Evolutionary conservation across 805 yeast species (phyloP).

Genomic region (Tetrapisispora arboricola): DNA sequence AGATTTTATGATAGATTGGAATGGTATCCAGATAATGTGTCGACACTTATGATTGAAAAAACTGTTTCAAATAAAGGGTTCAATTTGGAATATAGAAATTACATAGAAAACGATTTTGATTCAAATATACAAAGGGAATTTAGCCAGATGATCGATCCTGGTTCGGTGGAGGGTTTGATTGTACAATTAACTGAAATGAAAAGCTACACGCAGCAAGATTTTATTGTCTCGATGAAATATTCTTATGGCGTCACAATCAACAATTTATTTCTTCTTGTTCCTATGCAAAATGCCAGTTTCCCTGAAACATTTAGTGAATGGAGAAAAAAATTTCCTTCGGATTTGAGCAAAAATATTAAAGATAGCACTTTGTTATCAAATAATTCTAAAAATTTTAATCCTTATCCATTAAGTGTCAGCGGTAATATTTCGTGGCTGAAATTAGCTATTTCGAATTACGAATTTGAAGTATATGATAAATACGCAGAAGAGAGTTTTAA

Average conservation of each 20-base stretch:
- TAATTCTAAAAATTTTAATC: constrained; percentile 29
- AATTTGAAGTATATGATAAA: constrained; percentile 38
- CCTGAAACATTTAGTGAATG: constrained; percentile 36
- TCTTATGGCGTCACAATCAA: constrained; percentile 39
- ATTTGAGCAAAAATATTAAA: too few species aligned
- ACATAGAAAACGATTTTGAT: not conserved
- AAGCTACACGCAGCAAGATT: not conserved
- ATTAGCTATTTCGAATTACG: constrained; percentile 27
- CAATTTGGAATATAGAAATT: constrained; percentile 49
- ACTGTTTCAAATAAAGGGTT: constrained; percentile 38
- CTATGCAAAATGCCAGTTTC: constrained; percentile 49
- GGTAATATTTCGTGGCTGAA: constrained; percentile 57
- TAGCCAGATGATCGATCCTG: constrained; percentile 40
- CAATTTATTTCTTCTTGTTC: constrained; percentile 48
- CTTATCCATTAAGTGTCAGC: constrained; percentile 41
- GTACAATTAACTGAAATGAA: constrained; percentile 26
- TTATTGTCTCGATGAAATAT: constrained; percentile 30
- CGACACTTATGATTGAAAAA: constrained; percentile 33
- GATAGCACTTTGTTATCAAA: constrained; percentile 21
- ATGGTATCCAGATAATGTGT: constrained; percentile 44
- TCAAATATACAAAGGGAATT: too few species aligned
- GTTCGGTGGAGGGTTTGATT: constrained; percentile 75
- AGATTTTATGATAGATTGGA: constrained; percentile 67
- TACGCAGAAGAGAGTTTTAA: constrained; percentile 56
- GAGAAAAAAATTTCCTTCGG: not conserved